phyloP scores from a whole-genome alignment of 2,329 filamentous ascomycete species.

The Calonectria pauciramosa region DNA sequence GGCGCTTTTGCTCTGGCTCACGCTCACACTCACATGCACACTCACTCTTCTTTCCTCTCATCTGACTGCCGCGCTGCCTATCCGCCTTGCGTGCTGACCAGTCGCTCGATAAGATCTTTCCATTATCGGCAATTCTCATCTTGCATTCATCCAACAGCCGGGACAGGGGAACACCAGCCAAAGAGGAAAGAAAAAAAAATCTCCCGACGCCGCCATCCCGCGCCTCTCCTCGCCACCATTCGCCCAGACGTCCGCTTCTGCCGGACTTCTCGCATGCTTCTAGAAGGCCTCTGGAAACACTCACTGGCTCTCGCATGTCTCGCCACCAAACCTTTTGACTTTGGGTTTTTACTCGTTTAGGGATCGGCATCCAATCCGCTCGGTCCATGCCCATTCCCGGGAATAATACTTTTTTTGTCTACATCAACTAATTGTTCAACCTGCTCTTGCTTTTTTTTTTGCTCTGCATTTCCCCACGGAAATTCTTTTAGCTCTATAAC shows the following conservation, averaged over 20 bases:
- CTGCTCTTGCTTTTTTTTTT: not conserved
- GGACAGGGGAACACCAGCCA: not conserved
- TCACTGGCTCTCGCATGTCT: not conserved
- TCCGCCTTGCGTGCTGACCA: not conserved
- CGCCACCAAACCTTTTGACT: not conserved
- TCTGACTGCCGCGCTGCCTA: not conserved
- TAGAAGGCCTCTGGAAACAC: not conserved
- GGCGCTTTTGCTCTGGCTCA: not conserved
- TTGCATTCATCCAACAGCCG: not conserved
- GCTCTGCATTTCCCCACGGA: not conserved
- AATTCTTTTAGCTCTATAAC: not conserved
- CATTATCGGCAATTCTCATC: not conserved
- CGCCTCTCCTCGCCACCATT: not conserved
- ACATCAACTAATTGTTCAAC: not conserved
- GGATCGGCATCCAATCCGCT: not conserved
- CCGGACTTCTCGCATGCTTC: slow-evolving; percentile 5
- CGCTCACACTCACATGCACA: too few relatives aligned
- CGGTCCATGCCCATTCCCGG: not conserved
- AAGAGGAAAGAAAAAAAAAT: not conserved
- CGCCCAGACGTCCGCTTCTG: not conserved
- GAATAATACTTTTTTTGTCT: slow-evolving; percentile 4
- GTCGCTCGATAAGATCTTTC: not conserved
- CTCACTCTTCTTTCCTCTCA: not conserved
- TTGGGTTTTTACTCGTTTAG: not conserved
- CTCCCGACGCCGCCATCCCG: not conserved